phyloP scores from a whole-genome alignment of 768 basidiomycete species.

The Boletus huronensis region DNA sequence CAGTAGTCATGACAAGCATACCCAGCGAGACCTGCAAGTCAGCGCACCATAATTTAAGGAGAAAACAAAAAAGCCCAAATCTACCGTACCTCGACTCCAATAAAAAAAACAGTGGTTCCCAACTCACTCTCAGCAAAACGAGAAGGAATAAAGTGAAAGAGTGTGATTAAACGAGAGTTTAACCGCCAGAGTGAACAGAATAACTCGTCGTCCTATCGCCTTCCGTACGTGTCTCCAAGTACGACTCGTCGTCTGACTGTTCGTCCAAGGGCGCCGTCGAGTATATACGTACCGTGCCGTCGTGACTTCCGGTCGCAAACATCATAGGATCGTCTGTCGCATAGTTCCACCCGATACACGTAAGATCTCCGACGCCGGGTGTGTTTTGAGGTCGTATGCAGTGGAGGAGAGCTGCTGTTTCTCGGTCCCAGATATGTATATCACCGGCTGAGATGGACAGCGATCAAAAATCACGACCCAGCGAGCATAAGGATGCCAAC shows the following conservation, averaged over 20 bases:
- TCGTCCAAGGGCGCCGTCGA: conserved; percentile 39
- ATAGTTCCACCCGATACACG: conserved; percentile 79
- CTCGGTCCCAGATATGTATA: conserved; percentile 84
- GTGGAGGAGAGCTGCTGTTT: conserved; percentile 70
- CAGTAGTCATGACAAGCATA: conserved; percentile 15
- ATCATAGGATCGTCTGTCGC: conserved; percentile 46
- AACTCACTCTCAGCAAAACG: background rate
- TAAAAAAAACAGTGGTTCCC: conserved; percentile 11
- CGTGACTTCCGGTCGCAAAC: conserved; percentile 75
- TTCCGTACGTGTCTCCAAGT: conserved; percentile 23
- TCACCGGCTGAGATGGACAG: conserved; percentile 58
- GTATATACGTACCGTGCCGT: conserved; percentile 75
- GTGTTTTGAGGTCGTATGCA: conserved; percentile 54
- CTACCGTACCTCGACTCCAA: conserved; percentile 8
- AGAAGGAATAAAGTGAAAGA: background rate
- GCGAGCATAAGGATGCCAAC: conserved; percentile 32
- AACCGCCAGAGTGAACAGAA: conserved; percentile 30
- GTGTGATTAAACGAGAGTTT: conserved; percentile 3
- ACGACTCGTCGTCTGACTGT: conserved; percentile 24
- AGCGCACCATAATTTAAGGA: conserved; percentile 23
- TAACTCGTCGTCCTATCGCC: conserved; percentile 23
- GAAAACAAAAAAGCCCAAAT: background rate
- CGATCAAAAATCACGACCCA: background rate
- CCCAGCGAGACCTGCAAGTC: conserved; percentile 13
- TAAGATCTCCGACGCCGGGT: conserved; percentile 60